Evolutionary conservation across 805 yeast species (phyloP), one percentile per base, ranked within the genome.

Genomic region (Saccharomycopsis sp.): DNA sequence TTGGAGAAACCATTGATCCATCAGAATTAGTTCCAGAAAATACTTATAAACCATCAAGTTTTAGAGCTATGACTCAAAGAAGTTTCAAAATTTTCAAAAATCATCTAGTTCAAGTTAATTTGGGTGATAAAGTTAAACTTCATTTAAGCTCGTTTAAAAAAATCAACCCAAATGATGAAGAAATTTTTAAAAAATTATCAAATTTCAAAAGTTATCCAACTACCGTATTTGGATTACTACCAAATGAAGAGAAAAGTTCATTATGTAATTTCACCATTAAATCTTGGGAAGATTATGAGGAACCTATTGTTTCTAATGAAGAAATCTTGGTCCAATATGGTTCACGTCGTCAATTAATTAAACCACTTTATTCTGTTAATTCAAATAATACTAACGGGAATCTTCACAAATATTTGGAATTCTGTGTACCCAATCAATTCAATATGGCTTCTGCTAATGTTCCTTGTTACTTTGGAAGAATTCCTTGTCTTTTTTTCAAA

Each of bases 311-410:
- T 36, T 74, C 94, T n/a, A 79, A 80, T 51, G 94, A 84, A 35
- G 61, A 76, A 23, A 64, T 92, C 49, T 65, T 88, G 39, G 89
- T 84, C 13, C 97, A 92, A 62, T 88, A 87, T 55, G 99, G 98
- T 20, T 84, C 89, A 40, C 78, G 97, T 60, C 74, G 98, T 53
- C 77, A 84, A 56, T 69, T 74, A 12, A 80, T 89, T 39, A 67
- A 76, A 41, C 99, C 99, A 13, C 53, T 83, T 23, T 89, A 80
- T 65, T 85, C 89, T 38, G 82, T 81, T 51, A 79, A 79, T 8
- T 72, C 86, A 3, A 78, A 76, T 52, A 77, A 78, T 41, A 66
- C 85, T 37, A 89, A 88, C 56, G 36, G 30, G 18, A 82, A 86
- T 53, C 95, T 89, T 26, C 85, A 86, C 62, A 88, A 85, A 57